Percentiles rank a stretch among this genome's conserved stretches.
These are phyloP conservation scores for Fagopyrum esculentum DNA, from an alignment of 148 eudicot species.

Conservation along the genomic window DNA sequence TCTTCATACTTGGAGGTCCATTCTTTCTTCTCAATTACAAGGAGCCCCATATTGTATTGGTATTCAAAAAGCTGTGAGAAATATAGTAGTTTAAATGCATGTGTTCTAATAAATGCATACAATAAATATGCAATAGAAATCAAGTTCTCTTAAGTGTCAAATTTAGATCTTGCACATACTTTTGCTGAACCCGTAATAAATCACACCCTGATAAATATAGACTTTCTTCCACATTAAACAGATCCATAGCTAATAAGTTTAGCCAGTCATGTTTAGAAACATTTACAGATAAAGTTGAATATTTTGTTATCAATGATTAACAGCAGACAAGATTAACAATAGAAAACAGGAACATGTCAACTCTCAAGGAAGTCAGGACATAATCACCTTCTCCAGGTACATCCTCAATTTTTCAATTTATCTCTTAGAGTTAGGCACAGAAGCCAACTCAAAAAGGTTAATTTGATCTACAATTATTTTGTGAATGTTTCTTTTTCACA, in stretches of 20 bases:
- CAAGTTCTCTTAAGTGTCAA: neutral
- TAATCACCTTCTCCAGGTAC: neutral
- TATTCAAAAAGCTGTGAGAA: conserved; percentile 73
- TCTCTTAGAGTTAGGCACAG: neutral
- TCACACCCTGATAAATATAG: neutral
- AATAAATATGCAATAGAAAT: neutral
- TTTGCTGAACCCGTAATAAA: neutral
- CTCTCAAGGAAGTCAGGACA: neutral
- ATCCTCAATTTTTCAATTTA: neutral
- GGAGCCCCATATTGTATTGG: conserved; percentile 98
- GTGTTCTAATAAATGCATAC: conserved; percentile 1
- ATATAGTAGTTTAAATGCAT: neutral
- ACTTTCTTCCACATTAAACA: neutral
- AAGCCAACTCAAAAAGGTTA: neutral
- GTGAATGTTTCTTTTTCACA: neutral
- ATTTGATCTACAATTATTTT: neutral
- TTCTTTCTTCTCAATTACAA: conserved; percentile 89
- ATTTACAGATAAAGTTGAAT: neutral
- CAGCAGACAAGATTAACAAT: neutral
- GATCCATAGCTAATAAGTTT: neutral
- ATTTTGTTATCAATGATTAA: neutral
- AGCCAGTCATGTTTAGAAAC: neutral
- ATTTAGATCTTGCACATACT: neutral
- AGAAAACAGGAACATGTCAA: neutral
- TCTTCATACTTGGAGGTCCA: conserved; percentile 80